Percentiles rank a stretch among this genome's conserved stretches.
Evolutionary conservation across 257 asterid species (phyloP).

Genomic region (Nicotiana tomentosiformis): DNA sequence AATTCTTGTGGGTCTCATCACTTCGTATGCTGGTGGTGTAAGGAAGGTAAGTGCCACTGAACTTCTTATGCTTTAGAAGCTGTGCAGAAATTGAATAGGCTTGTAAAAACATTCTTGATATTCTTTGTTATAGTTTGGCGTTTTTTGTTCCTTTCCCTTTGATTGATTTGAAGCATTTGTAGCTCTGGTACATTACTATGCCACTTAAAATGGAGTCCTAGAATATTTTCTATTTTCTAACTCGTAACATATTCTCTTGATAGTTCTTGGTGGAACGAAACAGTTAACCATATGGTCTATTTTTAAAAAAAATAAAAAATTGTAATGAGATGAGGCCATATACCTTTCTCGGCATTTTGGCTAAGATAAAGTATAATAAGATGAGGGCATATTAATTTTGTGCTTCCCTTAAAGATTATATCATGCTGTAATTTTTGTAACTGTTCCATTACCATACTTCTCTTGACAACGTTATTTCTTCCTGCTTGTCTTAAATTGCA

Average conservation of each 20-base stretch:
- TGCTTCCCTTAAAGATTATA: neutral
- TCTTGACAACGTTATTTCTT: neutral
- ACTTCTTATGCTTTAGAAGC: neutral
- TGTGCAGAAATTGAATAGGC: neutral
- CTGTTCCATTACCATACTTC: neutral
- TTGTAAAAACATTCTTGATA: neutral
- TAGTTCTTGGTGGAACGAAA: neutral
- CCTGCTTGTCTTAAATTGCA: constrained; percentile 4
- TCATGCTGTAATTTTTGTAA: neutral
- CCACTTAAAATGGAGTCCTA: neutral
- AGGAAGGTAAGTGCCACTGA: constrained; percentile 50
- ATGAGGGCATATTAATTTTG: no score
- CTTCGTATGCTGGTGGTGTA: constrained; percentile 94
- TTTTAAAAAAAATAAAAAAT: no score
- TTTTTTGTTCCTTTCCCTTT: neutral
- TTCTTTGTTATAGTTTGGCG: neutral
- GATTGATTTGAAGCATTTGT: neutral
- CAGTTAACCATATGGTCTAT: neutral
- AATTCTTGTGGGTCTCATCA: constrained; percentile 96
- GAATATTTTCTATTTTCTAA: neutral
- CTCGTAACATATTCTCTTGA: neutral
- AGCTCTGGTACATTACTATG: neutral
- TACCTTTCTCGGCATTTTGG: neutral
- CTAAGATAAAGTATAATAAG: neutral
- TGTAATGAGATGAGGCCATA: neutral